Percentiles rank a stretch among this genome's conserved stretches.
Evolutionary conservation across 139 green algal genomes (phyloP).

Genomic region (Closterium sp.): DNA sequence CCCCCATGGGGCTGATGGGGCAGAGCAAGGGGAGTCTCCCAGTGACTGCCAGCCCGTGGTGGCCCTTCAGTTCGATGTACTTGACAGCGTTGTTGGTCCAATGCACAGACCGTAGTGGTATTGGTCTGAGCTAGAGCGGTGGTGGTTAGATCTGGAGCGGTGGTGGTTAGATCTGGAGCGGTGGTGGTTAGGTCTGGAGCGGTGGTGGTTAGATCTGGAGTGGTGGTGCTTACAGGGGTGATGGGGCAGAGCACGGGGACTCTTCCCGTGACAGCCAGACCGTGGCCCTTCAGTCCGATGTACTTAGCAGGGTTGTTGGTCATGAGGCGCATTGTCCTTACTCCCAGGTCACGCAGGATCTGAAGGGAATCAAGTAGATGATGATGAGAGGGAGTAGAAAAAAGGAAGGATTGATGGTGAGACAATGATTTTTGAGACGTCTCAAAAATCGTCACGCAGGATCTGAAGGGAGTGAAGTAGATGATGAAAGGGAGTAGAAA

Average conservation of each 20-base stretch:
- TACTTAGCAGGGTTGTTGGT: slow-evolving; percentile 67
- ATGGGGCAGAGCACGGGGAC: slow-evolving; percentile 46
- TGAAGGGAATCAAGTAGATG: neutral
- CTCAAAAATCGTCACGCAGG: too few species aligned
- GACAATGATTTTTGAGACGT: too few species aligned
- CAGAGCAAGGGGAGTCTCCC: too few species aligned
- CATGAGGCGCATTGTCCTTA: slow-evolving; percentile 59
- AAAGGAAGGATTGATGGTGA: too few species aligned
- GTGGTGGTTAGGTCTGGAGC: neutral
- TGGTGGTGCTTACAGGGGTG: slow-evolving; percentile 6
- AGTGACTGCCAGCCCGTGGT: neutral
- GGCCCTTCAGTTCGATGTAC: neutral
- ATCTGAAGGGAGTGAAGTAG: too few species aligned
- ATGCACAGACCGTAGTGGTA: neutral
- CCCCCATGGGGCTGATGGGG: too few species aligned
- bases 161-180: neutral
- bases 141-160: neutral
- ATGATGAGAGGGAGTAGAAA: too few species aligned
- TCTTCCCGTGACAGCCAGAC: slow-evolving; percentile 26
- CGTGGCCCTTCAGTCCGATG: slow-evolving; percentile 40
- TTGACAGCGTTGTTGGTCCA: neutral
- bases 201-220: neutral
- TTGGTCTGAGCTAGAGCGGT: too few species aligned
- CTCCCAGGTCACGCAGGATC: slow-evolving; percentile 56
- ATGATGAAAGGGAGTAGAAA: too few species aligned